A percentile compares a stretch with the other conserved stretches of the same genome.
phyloP scores from a whole-genome alignment of 225 moss, liverwort and hornwort genomes.

The Climacium dendroides region DNA sequence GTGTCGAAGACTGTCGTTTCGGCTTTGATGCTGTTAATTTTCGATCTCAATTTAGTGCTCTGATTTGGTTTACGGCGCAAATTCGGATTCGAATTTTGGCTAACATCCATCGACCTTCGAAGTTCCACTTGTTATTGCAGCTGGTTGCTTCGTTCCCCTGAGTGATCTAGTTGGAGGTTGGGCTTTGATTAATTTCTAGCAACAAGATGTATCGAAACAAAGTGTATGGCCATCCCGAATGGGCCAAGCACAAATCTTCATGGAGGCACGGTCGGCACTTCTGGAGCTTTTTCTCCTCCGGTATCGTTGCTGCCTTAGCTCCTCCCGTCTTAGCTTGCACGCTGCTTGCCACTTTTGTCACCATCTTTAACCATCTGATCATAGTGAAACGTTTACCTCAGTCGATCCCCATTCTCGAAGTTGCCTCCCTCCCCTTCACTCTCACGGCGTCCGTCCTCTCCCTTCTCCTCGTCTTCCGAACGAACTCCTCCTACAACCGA shows the following conservation, averaged over 20 bases:
- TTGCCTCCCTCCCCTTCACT: constrained; percentile 41
- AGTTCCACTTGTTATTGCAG: not conserved
- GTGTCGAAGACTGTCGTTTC: not conserved
- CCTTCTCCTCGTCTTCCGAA: constrained; percentile 77
- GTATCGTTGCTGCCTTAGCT: constrained; percentile 48
- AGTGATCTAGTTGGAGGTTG: not conserved
- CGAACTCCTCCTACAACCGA: constrained; percentile 72
- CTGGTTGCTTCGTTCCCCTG: not conserved
- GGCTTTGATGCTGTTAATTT: not conserved
- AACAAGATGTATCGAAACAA: constrained; percentile 41
- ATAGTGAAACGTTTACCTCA: constrained; percentile 7
- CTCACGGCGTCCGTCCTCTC: constrained; percentile 72
- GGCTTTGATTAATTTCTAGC: not conserved
- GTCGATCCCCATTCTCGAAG: constrained; percentile 34
- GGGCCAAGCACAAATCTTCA: constrained; percentile 56
- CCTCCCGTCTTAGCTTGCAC: constrained; percentile 64
- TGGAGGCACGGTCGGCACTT: constrained; percentile 60
- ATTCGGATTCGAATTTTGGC: not conserved
- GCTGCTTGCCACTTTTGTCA: constrained; percentile 28
- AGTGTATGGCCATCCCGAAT: constrained; percentile 55
- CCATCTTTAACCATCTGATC: constrained; percentile 33
- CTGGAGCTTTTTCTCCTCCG: constrained; percentile 29
- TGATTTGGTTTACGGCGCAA: not conserved
- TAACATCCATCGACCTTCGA: not conserved
- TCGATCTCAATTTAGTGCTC: not conserved